Percentiles rank a stretch among this genome's conserved stretches.
Evolutionary conservation across 2,329 filamentous ascomycete species (phyloP).

Genomic region (Paecilomyces variotii): DNA sequence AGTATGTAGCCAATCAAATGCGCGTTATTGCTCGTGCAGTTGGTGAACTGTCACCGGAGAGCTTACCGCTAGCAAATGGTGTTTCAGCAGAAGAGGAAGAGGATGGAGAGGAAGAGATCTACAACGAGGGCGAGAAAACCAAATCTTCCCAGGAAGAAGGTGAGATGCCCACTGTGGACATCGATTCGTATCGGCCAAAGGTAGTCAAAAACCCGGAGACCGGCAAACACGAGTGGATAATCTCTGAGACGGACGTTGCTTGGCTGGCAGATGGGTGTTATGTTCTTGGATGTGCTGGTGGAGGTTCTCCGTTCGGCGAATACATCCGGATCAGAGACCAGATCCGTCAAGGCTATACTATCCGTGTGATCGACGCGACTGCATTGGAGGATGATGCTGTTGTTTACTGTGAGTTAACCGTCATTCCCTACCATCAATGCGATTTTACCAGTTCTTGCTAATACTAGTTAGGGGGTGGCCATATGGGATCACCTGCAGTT

Average conservation of each 20-base stretch:
- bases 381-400: conserved; percentile 37
- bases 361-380: conserved; percentile 35
- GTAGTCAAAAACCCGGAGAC: conserved; percentile 23
- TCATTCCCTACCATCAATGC: not conserved
- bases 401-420: conserved; percentile 4
- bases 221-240: conserved; percentile 29
- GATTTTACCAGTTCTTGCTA: not conserved
- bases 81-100: conserved; percentile 16
- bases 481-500: conserved; percentile 53
- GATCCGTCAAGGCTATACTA: conserved; percentile 30
- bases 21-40: conserved; percentile 49
- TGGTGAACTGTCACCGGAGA: conserved; percentile 45
- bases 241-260: conserved; percentile 38
- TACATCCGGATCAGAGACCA: conserved; percentile 37
- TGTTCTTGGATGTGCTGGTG: conserved; percentile 42
- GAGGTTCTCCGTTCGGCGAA: conserved; percentile 39
- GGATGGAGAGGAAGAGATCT: conserved; percentile 13
- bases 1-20: conserved; percentile 46
- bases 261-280: conserved; percentile 43
- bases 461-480: conserved; percentile 30
- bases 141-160: conserved; percentile 5
- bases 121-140: conserved; percentile 11
- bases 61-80: conserved; percentile 6
- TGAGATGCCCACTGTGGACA: conserved; percentile 13
- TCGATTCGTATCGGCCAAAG: conserved; percentile 32